phyloP scores from a whole-genome alignment of 1,139 yeast species.

The Yueomyces sp. region DNA sequence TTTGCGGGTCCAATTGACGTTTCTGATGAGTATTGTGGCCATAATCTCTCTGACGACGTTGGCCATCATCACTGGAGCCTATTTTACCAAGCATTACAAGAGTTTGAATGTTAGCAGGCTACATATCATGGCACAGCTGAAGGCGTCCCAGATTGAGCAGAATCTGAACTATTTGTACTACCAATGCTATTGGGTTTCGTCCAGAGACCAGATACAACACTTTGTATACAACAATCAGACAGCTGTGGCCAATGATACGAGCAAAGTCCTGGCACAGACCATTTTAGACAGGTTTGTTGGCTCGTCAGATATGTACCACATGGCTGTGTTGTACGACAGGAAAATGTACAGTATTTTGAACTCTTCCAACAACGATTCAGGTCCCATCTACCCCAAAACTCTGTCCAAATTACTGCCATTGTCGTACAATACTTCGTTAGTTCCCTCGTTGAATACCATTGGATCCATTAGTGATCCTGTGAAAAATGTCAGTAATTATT shows the following conservation, averaged over 20 bases:
- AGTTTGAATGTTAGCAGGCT: slow-evolving; percentile 57
- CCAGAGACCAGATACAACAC: slow-evolving; percentile 45
- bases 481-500: slow-evolving; percentile 26
- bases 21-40: slow-evolving; percentile 68
- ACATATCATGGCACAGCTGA: slow-evolving; percentile 70
- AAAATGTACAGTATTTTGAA: slow-evolving; percentile 27
- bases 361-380: slow-evolving; percentile 29
- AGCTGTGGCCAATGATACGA: slow-evolving; percentile 48
- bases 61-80: slow-evolving; percentile 71
- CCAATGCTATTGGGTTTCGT: slow-evolving; percentile 57
- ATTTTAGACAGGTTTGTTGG: slow-evolving; percentile 46
- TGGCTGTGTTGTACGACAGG: slow-evolving; percentile 57
- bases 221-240: slow-evolving; percentile 56
- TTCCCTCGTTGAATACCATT: slow-evolving; percentile 29
- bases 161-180: slow-evolving; percentile 49
- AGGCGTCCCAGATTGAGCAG: slow-evolving; percentile 72
- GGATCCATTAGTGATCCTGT: slow-evolving; percentile 53
- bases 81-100: slow-evolving; percentile 54
- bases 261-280: slow-evolving; percentile 30
- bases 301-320: slow-evolving; percentile 49
- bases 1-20: slow-evolving; percentile 56
- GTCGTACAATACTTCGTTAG: slow-evolving; percentile 31
- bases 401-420: slow-evolving; percentile 39
- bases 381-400: slow-evolving; percentile 23
- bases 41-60: slow-evolving; percentile 61